Evolutionary conservation across 495 filamentous ascomycete species (phyloP).

Genomic region (Glutinoglossum americanum): DNA sequence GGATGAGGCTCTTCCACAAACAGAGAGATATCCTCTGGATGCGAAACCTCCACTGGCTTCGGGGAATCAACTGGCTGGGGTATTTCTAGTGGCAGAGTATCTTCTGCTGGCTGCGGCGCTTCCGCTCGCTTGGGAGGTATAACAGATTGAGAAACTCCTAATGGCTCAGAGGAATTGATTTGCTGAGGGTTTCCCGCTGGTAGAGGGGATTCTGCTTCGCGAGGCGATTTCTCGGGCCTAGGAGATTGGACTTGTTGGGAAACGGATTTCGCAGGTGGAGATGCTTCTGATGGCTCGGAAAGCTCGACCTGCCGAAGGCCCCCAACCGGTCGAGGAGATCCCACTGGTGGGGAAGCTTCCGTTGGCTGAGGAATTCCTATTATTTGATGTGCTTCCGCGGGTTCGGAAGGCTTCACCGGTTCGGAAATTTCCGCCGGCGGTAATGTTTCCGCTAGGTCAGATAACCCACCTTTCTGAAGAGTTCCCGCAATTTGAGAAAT

Average conservation of each 20-base stretch:
- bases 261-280: too few species aligned
- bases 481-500: too few species aligned
- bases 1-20: background rate
- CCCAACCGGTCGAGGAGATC: background rate
- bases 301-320: too few species aligned
- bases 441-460: too few species aligned
- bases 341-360: background rate
- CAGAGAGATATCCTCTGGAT: background rate
- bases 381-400: background rate
- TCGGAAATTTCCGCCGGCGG: too few species aligned
- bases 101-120: background rate
- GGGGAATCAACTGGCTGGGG: background rate
- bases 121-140: background rate
- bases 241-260: too few species aligned
- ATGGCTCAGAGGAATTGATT: background rate
- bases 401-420: too few species aligned
- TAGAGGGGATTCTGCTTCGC: background rate
- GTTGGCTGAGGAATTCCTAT: background rate
- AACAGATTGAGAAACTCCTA: background rate
- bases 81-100: background rate
- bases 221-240: too few species aligned
- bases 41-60: background rate
- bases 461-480: too few species aligned
- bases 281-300: background rate
- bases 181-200: background rate